Conservation (phyloP, 257 asterid species). For the Ilex aquifolium region DNA sequence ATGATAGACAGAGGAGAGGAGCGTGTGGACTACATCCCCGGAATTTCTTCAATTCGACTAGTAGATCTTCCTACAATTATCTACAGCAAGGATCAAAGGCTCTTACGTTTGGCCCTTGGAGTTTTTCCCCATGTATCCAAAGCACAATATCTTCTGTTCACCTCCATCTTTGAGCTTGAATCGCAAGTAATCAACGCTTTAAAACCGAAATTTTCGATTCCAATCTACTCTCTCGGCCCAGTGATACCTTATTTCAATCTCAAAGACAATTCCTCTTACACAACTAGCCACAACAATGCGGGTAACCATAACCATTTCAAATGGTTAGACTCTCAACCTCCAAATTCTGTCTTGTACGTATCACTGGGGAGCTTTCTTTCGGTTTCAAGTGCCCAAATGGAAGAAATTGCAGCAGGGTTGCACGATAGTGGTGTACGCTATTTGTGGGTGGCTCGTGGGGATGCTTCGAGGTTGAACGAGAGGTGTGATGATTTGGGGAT, state of each 20-base stretch:
- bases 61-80: constrained; percentile 37
- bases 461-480: constrained; percentile 3
- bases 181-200: constrained; percentile 30
- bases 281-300: not conserved
- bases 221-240: constrained; percentile 42
- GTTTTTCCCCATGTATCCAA: constrained; percentile 13
- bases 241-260: constrained; percentile 20
- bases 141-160: constrained; percentile 35
- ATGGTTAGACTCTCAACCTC: constrained; percentile 54
- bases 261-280: not conserved
- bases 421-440: constrained; percentile 37
- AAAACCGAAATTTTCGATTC: constrained; percentile 13
- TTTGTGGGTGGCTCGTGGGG: constrained; percentile 48
- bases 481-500: constrained; percentile 21
- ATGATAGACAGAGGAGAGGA: constrained; percentile 30
- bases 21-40: constrained; percentile 43
- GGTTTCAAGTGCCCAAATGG: constrained; percentile 36
- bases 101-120: constrained; percentile 9
- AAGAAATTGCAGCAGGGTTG: constrained; percentile 42
- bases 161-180: constrained; percentile 44
- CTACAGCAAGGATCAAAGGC: constrained; percentile 13
- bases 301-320: constrained; percentile 11
- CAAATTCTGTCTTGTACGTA: constrained; percentile 43
- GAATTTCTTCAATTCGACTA: constrained; percentile 35
- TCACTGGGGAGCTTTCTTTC: constrained; percentile 57